Evolutionary conservation across 2,329 filamentous ascomycete genomes (phyloP).

Genomic region (Epichloe sylvatica): DNA sequence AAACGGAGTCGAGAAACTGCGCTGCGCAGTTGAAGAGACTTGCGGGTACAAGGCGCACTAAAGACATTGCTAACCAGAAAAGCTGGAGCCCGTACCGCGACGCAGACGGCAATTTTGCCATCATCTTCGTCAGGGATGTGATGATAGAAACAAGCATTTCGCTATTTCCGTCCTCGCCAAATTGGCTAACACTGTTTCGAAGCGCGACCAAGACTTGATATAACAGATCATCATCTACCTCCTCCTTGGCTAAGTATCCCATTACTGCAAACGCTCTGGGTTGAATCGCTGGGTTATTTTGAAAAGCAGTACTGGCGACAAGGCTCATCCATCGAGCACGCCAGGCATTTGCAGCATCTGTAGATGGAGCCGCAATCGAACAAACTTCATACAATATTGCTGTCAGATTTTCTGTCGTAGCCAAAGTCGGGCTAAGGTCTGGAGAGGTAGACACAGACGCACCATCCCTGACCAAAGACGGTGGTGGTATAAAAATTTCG

Average conservation of each 20-base stretch:
- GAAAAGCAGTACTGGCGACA: slow-evolving; percentile 58
- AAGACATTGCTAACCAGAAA: slow-evolving; percentile 56
- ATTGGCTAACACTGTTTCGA: slow-evolving; percentile 49
- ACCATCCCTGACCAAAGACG: slow-evolving; percentile 34
- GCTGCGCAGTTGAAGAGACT: slow-evolving; percentile 52
- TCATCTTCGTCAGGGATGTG: slow-evolving; percentile 55
- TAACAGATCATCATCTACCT: slow-evolving; percentile 56
- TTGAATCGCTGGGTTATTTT: slow-evolving; percentile 59
- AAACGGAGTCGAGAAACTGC: slow-evolving; percentile 48
- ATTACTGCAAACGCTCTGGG: slow-evolving; percentile 56
- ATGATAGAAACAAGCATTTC: slow-evolving; percentile 58
- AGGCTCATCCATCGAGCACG: slow-evolving; percentile 61
- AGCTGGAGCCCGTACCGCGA: slow-evolving; percentile 56
- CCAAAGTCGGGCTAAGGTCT: slow-evolving; percentile 36
- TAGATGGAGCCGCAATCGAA: slow-evolving; percentile 46
- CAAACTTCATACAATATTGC: slow-evolving; percentile 50
- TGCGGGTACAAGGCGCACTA: slow-evolving; percentile 49
- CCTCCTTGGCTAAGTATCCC: slow-evolving; percentile 56
- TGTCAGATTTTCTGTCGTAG: slow-evolving; percentile 47
- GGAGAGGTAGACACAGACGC: slow-evolving; percentile 40
- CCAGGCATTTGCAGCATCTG: slow-evolving; percentile 55
- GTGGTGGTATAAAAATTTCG: slow-evolving; percentile 41
- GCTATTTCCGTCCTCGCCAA: slow-evolving; percentile 48
- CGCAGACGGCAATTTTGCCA: slow-evolving; percentile 50
- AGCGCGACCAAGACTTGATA: slow-evolving; percentile 58